Percentiles rank a stretch among this genome's conserved stretches.
Conservation (phyloP, 2,329 filamentous ascomycete species). For the Microdochium trichocladiopsis region DNA sequence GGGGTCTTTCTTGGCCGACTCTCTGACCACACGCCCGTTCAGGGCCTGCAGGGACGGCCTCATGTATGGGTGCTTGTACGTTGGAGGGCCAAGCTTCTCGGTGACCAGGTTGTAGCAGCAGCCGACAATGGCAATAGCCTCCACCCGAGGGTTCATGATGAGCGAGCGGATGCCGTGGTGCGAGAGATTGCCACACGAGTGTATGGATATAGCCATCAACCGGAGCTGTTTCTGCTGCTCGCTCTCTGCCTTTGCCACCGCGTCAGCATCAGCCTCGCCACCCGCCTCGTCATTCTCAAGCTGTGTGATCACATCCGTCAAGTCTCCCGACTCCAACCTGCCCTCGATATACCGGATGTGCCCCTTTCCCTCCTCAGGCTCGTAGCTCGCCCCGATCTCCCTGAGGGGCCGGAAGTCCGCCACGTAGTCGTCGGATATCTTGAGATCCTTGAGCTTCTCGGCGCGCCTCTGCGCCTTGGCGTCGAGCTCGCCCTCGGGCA, state of each 20-base stretch:
- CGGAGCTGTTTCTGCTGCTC: constrained; percentile 33
- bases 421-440: constrained; percentile 18
- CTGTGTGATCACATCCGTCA: constrained; percentile 58
- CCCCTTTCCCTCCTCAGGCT: constrained; percentile 54
- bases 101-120: constrained; percentile 98
- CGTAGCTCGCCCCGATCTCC: constrained; percentile 44
- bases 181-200: constrained; percentile 95
- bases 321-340: constrained; percentile 64
- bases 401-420: constrained; percentile 44
- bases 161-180: constrained; percentile 89
- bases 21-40: constrained; percentile 61
- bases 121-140: constrained; percentile 89
- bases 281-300: constrained; percentile 30
- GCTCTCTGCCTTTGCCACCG: constrained; percentile 21
- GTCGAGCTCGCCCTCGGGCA: constrained; percentile 31
- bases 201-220: constrained; percentile 87
- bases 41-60: constrained; percentile 61
- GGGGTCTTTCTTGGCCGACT: constrained; percentile 69
- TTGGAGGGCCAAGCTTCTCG: constrained; percentile 78
- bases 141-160: constrained; percentile 73
- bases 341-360: constrained; percentile 74
- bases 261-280: constrained; percentile 8
- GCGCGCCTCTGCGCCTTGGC: constrained; percentile 28
- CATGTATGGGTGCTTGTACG: constrained; percentile 74
- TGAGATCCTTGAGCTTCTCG: constrained; percentile 17